phyloP scores from a whole-genome alignment of 768 basidiomycete genomes.

The Infundibulicybe gibba region DNA sequence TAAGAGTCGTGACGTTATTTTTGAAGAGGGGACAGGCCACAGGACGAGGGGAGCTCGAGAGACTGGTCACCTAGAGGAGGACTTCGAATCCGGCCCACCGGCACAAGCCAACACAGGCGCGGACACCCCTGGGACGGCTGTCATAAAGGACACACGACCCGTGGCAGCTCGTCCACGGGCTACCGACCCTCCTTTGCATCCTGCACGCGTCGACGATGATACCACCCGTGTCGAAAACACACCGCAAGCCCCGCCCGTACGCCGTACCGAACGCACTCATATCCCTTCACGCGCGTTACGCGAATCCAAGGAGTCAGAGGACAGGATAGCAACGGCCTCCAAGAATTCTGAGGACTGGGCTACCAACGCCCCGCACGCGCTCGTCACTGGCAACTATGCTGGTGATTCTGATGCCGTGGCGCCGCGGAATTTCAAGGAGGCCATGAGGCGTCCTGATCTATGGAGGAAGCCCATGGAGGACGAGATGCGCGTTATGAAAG shows the following conservation, averaged over 20 bases:
- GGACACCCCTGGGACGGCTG: background rate
- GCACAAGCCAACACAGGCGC: background rate
- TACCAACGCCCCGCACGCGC: background rate
- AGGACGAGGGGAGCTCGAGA: background rate
- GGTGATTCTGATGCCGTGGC: background rate
- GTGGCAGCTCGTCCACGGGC: background rate
- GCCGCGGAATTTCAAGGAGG: slow-evolving; percentile 5
- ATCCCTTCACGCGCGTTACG: background rate
- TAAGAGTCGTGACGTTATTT: slow-evolving; percentile 13
- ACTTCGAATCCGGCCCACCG: too few species aligned
- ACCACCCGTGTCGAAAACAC: background rate
- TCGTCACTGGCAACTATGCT: background rate
- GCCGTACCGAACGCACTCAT: background rate
- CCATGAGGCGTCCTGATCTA: slow-evolving; percentile 9
- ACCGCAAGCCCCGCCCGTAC: background rate
- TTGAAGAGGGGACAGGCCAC: slow-evolving; percentile 16
- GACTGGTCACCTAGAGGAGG: too few species aligned
- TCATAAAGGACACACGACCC: background rate
- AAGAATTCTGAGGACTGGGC: slow-evolving; percentile 2
- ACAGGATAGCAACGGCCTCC: too few species aligned
- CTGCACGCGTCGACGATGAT: background rate
- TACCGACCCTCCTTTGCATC: slow-evolving; percentile 1
- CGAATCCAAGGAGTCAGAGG: background rate
- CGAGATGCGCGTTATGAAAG: slow-evolving; percentile 15
- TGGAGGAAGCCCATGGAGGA: slow-evolving; percentile 10